Conservation (phyloP, 768 basidiomycete genomes). For the Hemileccinum rubropunctum region DNA sequence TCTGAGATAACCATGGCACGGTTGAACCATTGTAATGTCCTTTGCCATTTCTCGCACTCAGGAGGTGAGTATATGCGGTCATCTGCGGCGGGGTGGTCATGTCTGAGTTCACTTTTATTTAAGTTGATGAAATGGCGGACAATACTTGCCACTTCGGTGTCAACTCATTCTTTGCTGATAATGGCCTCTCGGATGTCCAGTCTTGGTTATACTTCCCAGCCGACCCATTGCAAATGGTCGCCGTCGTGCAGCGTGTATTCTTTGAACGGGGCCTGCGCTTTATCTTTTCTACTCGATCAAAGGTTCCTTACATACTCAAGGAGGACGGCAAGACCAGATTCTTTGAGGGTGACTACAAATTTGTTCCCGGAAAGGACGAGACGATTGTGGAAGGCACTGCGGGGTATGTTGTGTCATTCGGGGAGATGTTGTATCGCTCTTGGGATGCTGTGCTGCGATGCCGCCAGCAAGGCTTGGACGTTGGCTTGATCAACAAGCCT, state of each 20-base stretch:
- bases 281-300: slow-evolving; percentile 86
- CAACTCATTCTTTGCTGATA: slow-evolving; percentile 87
- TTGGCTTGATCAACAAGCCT: slow-evolving; percentile 85
- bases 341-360: slow-evolving; percentile 72
- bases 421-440: slow-evolving; percentile 83
- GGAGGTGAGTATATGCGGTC: slow-evolving; percentile 50
- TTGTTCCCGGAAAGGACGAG: slow-evolving; percentile 84
- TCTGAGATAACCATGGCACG: slow-evolving; percentile 94
- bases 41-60: slow-evolving; percentile 88
- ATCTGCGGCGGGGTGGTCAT: neutral
- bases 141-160: slow-evolving; percentile 67
- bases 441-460: slow-evolving; percentile 79
- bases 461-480: slow-evolving; percentile 69
- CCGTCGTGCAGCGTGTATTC: slow-evolving; percentile 74
- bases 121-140: slow-evolving; percentile 71
- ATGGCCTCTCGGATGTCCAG: slow-evolving; percentile 77
- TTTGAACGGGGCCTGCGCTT: slow-evolving; percentile 82
- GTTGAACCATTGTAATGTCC: slow-evolving; percentile 82
- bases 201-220: slow-evolving; percentile 89
- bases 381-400: slow-evolving; percentile 70
- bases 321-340: slow-evolving; percentile 64
- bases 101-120: neutral
- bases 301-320: slow-evolving; percentile 83
- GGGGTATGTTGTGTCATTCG: slow-evolving; percentile 83
- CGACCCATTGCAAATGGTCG: slow-evolving; percentile 77